Percentiles rank a stretch among this genome's conserved stretches.
Conservation (phyloP, 192 early-diverging fungal genomes). For the Mortierella alpina region DNA sequence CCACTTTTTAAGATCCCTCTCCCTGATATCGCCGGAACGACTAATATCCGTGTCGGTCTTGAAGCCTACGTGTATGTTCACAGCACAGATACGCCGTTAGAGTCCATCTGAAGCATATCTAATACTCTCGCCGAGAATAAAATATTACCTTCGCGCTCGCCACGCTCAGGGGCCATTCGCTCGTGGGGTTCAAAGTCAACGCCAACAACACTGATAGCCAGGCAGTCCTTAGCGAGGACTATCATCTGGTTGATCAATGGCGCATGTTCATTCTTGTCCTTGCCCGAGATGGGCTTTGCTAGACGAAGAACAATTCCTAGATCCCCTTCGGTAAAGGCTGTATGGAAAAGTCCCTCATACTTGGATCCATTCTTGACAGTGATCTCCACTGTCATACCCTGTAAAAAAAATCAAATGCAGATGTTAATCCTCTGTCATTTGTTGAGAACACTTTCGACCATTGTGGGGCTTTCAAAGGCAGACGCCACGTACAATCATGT, state of each 20-base stretch:
- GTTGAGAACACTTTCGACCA: neutral
- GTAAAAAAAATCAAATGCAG: neutral
- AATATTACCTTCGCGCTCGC: conserved; percentile 63
- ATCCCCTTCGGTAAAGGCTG: conserved; percentile 68
- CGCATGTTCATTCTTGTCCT: conserved; percentile 54
- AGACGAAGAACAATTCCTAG: conserved; percentile 72
- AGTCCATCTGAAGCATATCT: neutral
- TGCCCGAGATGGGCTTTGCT: conserved; percentile 58
- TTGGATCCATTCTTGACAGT: conserved; percentile 65
- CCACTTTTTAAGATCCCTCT: conserved; percentile 91
- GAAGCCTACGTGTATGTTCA: conserved; percentile 62
- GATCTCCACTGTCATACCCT: conserved; percentile 77
- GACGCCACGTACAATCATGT: conserved; percentile 70
- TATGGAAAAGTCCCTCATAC: conserved; percentile 79
- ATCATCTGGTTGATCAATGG: conserved; percentile 62
- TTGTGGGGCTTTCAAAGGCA: neutral
- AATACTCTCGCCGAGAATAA: neutral
- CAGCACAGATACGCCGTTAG: no score
- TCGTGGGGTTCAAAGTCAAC: conserved; percentile 67
- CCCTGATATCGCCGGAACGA: conserved; percentile 68
- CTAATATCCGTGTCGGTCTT: conserved; percentile 94
- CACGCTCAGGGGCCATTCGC: conserved; percentile 46
- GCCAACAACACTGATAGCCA: conserved; percentile 61
- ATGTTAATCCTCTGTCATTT: neutral
- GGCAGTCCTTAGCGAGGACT: conserved; percentile 74